Evolutionary conservation across 306 rosid species (phyloP), one percentile per base, ranked within the genome.

Genomic region (Cucurbita argyrosperma): DNA sequence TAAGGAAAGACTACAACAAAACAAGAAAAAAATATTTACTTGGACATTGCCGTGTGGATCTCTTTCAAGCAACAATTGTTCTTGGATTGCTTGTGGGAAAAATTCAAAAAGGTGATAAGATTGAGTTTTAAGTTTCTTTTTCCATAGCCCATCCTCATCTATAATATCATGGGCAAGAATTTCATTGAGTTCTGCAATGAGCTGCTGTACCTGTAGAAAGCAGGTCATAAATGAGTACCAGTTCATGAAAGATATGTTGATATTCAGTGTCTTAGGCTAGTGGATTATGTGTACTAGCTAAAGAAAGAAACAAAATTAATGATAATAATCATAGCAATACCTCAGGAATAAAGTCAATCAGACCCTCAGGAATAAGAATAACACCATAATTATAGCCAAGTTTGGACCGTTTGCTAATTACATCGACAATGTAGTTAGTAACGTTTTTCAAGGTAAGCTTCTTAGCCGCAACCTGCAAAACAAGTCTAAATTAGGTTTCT

Each of bases 21-120:
- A 38, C 11, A 53, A 77, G n/a, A 55, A 76, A 63, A 63, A n/a
- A 64, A n/a, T 4, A 66, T 46, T 65, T 70, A 88, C 99, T 91
- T 95, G 99, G 54, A 95, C 99, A 83, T 95, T 95, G 84, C 99
- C 99, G 80, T 95, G 99, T n/a, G 99, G 99, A 82, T 95, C 99
- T 84, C 99, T 89, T 83, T 95, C 99, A 78, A 95, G 99, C 97
- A 94, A 81, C 88, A 94, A 73, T 74, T 94, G 99, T 82, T 94
- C 99, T 82, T 94, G 97, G 81, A 94, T 94, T 79, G 96, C 97
- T 89, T 69, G 83, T 77, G 99, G 99, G 81, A 94, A 83, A 69
- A 94, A 81, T 0, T 91, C 99, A 79, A 94, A 94, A 79, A 94
- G 99, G 72, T 85, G 69, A 62, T 86, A 78, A 60, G 99, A 94